Percentiles rank a stretch among this genome's conserved stretches.
Conservation (phyloP, 345 rosid genomes). For the Arabis hirsuta region DNA sequence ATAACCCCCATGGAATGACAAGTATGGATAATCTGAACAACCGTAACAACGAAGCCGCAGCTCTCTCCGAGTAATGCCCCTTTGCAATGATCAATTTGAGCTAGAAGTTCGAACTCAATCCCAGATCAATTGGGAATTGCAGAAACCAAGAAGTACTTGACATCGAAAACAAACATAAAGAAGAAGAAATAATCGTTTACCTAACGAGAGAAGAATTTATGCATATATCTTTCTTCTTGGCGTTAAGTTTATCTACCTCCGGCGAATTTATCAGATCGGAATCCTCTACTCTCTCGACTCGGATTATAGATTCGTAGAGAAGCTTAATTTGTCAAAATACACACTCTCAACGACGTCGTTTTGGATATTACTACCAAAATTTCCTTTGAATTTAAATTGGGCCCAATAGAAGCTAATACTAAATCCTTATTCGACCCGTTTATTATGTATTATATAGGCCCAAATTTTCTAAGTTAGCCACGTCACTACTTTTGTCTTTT, state of each 20-base stretch:
- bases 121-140: neutral
- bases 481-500: too few relatives aligned
- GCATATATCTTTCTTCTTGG: slow-evolving; percentile 76
- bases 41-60: too few relatives aligned
- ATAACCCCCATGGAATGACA: too few relatives aligned
- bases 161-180: too few relatives aligned
- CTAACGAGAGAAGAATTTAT: slow-evolving; percentile 90
- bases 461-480: neutral
- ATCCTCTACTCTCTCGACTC: slow-evolving; percentile 4
- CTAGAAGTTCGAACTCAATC: neutral
- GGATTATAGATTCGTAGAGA: slow-evolving; percentile 29
- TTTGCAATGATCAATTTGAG: too few relatives aligned
- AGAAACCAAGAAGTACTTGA: neutral
- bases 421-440: too few relatives aligned
- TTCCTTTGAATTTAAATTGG: slow-evolving; percentile 7
- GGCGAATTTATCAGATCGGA: slow-evolving; percentile 43
- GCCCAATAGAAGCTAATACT: neutral
- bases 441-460: too few relatives aligned
- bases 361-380: neutral
- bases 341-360: slow-evolving; percentile 29
- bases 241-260: slow-evolving; percentile 63
- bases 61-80: too few relatives aligned
- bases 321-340: slow-evolving; percentile 29
- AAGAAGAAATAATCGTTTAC: slow-evolving; percentile 39
- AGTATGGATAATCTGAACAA: too few relatives aligned